Evolutionary conservation across 2,329 filamentous ascomycete genomes (phyloP).

Genomic region (Curvularia lunata): DNA sequence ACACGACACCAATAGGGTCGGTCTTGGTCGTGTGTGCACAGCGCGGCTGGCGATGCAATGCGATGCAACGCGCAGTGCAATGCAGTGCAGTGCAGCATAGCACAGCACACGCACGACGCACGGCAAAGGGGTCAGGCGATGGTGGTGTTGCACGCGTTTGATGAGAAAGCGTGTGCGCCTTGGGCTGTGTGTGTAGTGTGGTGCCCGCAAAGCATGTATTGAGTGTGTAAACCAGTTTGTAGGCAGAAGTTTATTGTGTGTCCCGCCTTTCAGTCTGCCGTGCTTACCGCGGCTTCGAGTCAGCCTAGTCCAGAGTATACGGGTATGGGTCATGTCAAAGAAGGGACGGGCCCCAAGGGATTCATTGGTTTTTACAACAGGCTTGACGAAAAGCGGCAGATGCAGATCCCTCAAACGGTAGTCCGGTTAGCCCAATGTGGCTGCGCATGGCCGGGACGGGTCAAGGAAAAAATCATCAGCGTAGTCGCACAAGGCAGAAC

Average conservation of each 20-base stretch:
- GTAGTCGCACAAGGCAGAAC: constrained; percentile 15
- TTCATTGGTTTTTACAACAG: background rate
- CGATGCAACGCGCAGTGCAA: background rate
- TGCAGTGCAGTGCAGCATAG: background rate
- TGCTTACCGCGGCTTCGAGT: background rate
- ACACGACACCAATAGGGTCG: background rate
- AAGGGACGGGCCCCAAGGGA: background rate
- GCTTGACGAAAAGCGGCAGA: background rate
- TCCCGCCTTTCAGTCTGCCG: background rate
- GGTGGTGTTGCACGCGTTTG: background rate
- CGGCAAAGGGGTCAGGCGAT: background rate
- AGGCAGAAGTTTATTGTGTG: no score
- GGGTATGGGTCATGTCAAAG: background rate
- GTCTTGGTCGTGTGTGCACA: background rate
- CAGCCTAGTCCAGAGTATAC: background rate
- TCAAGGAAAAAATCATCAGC: background rate
- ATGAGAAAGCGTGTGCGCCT: background rate
- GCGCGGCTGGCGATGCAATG: background rate
- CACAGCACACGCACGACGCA: background rate
- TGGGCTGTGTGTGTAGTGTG: background rate
- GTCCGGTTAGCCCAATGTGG: constrained; percentile 11
- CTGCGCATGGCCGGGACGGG: constrained; percentile 13
- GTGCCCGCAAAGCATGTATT: background rate
- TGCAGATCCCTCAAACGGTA: background rate
- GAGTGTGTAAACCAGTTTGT: no score